Evolutionary conservation across 1,139 yeast species (phyloP).

Genomic region (Candida buenavistaensis): DNA sequence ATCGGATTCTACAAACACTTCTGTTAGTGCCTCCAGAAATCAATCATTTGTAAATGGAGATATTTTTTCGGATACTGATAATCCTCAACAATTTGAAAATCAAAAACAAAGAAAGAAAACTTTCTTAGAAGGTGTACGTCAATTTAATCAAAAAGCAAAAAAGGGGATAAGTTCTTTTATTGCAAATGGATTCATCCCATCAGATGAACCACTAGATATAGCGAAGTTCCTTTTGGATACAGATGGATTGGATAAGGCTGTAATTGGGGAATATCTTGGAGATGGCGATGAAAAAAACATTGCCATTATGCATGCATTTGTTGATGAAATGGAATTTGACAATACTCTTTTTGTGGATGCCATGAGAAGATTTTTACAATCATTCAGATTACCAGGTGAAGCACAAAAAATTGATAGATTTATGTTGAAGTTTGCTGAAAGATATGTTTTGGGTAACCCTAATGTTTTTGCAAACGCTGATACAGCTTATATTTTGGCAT

Average conservation of each 20-base stretch:
- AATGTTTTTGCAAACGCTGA: constrained; percentile 85
- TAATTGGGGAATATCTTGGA: constrained; percentile 89
- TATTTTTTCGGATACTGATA: constrained; percentile 49
- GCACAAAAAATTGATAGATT: constrained; percentile 96
- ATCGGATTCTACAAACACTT: constrained; percentile 40
- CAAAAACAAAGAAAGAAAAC: constrained; percentile 83
- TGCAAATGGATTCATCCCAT: constrained; percentile 60
- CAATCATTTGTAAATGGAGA: constrained; percentile 34
- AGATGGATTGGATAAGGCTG: constrained; percentile 81
- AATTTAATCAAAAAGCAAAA: constrained; percentile 84
- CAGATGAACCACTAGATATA: constrained; percentile 62
- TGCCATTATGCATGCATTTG: constrained; percentile 90
- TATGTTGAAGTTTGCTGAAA: constrained; percentile 94
- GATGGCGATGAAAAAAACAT: constrained; percentile 81
- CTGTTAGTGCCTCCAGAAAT: constrained; percentile 30
- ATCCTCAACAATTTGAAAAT: constrained; percentile 82
- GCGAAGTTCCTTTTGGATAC: constrained; percentile 75
- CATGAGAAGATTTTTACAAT: constrained; percentile 77
- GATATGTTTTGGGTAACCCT: constrained; percentile 87
- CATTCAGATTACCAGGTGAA: constrained; percentile 95
- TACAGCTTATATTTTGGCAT: constrained; percentile 88
- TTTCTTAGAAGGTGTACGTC: constrained; percentile 71
- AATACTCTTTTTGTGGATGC: constrained; percentile 78
- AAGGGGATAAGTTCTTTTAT: constrained; percentile 69
- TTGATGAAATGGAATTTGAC: constrained; percentile 80